Evolutionary conservation across 495 filamentous ascomycete species (phyloP).

Genomic region (Penicillium subrubescens): DNA sequence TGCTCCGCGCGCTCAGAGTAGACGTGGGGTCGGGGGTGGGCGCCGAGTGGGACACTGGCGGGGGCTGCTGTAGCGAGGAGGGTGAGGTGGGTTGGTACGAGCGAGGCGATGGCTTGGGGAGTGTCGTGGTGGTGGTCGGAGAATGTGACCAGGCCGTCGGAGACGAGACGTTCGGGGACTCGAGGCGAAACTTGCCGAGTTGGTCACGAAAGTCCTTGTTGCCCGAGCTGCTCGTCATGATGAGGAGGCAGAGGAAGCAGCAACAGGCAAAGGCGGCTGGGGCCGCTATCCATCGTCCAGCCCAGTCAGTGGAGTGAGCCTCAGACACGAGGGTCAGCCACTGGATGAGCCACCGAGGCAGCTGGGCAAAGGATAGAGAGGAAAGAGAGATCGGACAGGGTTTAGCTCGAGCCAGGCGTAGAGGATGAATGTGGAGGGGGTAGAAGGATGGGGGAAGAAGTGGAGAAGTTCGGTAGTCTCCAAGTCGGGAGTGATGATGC

Average conservation of each 20-base stretch:
- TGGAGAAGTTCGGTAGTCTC: conserved; percentile 6
- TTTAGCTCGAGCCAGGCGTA: not conserved
- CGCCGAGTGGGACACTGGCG: conserved; percentile 3
- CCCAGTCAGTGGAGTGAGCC: conserved; percentile 9
- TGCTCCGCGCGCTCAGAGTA: conserved; percentile 30
- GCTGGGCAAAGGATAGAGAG: too few relatives aligned
- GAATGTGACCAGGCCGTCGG: conserved; percentile 23
- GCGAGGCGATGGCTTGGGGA: not conserved
- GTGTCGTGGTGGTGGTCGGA: conserved; percentile 1
- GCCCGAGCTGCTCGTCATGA: conserved; percentile 27
- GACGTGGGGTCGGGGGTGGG: conserved; percentile 15
- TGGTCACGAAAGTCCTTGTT: conserved; percentile 50
- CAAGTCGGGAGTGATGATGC: not conserved
- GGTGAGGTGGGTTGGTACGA: conserved; percentile 3
- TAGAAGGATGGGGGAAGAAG: conserved; percentile 1
- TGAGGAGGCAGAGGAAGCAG: not conserved
- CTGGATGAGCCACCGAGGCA: not conserved
- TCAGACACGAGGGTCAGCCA: conserved; percentile 1
- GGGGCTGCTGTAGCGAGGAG: conserved; percentile 8
- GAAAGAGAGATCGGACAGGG: not conserved
- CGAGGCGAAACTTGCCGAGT: conserved; percentile 49
- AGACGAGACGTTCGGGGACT: conserved; percentile 26
- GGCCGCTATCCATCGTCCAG: conserved; percentile 37
- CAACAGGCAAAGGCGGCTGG: conserved; percentile 37
- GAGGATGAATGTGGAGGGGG: not conserved